These are phyloP conservation scores for Naganishia cerealis DNA, from an alignment of 1,284 basidiomycete species.

Conservation along the genomic window DNA sequence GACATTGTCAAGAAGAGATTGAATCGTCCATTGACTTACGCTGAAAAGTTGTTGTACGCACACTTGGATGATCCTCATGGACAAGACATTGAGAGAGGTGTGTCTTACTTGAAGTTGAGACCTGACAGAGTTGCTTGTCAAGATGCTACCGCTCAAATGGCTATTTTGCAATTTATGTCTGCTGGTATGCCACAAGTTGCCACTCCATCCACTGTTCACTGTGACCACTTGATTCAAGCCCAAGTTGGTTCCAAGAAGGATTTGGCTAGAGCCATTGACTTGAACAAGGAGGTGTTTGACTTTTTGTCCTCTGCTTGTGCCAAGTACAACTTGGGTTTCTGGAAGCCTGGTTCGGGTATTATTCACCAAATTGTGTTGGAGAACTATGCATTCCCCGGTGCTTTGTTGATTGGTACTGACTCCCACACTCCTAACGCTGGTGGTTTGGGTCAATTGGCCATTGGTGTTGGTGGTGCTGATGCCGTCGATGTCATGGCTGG, in stretches of 20 bases:
- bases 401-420: constrained; percentile 99
- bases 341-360: constrained; percentile 98
- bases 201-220: constrained; percentile 96
- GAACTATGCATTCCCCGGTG: constrained; percentile 98
- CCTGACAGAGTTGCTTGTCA: constrained; percentile 99
- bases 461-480: constrained; percentile 98
- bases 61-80: constrained; percentile 91
- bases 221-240: constrained; percentile 98
- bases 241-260: constrained; percentile 91
- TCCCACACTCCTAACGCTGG: constrained; percentile 99
- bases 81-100: constrained; percentile 83
- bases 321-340: constrained; percentile 99
- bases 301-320: constrained; percentile 97
- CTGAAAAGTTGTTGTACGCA: constrained; percentile 98
- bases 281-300: constrained; percentile 99
- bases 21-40: constrained; percentile 87
- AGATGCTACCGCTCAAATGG: constrained; percentile 99
- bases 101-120: constrained; percentile 90
- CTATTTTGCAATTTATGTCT: constrained; percentile 99
- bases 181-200: constrained; percentile 96
- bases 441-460: constrained; percentile 97
- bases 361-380: constrained; percentile 97
- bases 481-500: constrained; percentile 98
- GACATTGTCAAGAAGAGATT: too few species aligned
- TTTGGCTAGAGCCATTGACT: constrained; percentile 84